These are phyloP conservation scores for Xylaria sp. DNA, from an alignment of 2,329 filamentous ascomycete species.

Conservation along the genomic window DNA sequence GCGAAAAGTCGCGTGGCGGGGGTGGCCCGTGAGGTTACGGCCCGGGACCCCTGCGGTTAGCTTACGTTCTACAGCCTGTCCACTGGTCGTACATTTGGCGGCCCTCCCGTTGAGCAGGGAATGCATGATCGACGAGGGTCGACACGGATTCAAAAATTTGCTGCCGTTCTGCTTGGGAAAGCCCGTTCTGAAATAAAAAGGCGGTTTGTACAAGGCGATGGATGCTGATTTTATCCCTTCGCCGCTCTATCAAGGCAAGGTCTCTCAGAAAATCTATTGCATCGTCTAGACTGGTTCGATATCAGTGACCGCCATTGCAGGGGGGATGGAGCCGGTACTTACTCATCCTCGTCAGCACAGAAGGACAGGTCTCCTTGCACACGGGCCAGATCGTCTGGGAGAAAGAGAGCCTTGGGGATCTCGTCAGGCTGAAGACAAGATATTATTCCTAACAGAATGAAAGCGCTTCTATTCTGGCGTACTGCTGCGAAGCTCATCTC, in stretches of 20 bases:
- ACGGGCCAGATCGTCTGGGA: background rate
- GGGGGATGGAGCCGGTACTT: background rate
- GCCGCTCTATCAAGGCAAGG: background rate
- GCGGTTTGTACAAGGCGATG: background rate
- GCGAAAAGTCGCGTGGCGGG: too few species aligned
- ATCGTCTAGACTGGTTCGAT: background rate
- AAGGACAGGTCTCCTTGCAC: background rate
- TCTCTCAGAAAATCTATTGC: background rate
- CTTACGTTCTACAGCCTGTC: background rate
- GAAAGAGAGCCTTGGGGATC: background rate
- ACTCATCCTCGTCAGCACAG: background rate
- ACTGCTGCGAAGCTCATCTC: background rate
- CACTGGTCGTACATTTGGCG: background rate
- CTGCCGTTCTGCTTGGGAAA: background rate
- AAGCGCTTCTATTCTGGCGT: background rate
- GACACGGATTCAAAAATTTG: background rate
- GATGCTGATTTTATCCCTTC: background rate
- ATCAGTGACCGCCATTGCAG: background rate
- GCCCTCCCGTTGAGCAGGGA: background rate
- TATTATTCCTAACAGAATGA: background rate
- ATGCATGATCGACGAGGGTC: background rate
- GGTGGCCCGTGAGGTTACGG: background rate
- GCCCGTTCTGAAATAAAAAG: background rate
- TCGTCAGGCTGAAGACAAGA: background rate
- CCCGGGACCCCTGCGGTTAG: too few species aligned